Percentiles rank a stretch among this genome's conserved stretches.
These are phyloP conservation scores for Saprolegnia parasitica DNA, from an alignment of 352 stramenopile species.

Conservation along the genomic window DNA sequence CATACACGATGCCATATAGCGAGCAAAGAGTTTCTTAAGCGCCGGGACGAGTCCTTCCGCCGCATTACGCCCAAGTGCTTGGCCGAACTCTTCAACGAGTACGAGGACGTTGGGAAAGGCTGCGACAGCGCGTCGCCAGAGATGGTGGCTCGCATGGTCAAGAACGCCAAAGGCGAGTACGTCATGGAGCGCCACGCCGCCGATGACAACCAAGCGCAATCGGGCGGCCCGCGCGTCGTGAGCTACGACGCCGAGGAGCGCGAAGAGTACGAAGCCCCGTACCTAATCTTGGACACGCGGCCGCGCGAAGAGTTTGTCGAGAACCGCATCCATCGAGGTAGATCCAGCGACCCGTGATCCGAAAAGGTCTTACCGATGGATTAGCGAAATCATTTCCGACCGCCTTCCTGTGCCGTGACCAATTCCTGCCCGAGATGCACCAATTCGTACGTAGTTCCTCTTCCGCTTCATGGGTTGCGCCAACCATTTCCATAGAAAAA, in stretches of 20 bases:
- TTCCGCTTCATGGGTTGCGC: not conserved
- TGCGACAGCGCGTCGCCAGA: conserved; percentile 38
- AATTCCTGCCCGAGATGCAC: conserved; percentile 67
- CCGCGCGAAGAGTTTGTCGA: conserved; percentile 59
- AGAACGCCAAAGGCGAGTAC: conserved; percentile 57
- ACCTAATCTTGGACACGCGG: conserved; percentile 66
- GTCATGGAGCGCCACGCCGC: conserved; percentile 60
- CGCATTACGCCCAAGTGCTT: conserved; percentile 63
- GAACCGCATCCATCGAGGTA: conserved; percentile 58
- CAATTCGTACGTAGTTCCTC: conserved; percentile 55
- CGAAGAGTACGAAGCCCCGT: conserved; percentile 70
- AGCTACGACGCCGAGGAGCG: conserved; percentile 73
- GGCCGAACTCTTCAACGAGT: conserved; percentile 67
- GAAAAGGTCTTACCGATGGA: not conserved
- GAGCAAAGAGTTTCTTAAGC: conserved; percentile 74
- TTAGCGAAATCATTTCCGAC: conserved; percentile 55
- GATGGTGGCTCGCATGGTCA: conserved; percentile 73
- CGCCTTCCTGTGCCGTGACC: conserved; percentile 53
- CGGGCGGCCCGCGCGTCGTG: conserved; percentile 52
- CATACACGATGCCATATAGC: conserved; percentile 33
- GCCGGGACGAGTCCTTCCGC: conserved; percentile 72
- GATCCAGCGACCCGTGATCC: not conserved
- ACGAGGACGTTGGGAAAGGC: conserved; percentile 51
- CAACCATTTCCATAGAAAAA: conserved; percentile 47
- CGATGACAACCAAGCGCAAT: conserved; percentile 39